Evolutionary conservation across 2,329 filamentous ascomycete genomes (phyloP).

Genomic region (Pseudocercospora crystallina): DNA sequence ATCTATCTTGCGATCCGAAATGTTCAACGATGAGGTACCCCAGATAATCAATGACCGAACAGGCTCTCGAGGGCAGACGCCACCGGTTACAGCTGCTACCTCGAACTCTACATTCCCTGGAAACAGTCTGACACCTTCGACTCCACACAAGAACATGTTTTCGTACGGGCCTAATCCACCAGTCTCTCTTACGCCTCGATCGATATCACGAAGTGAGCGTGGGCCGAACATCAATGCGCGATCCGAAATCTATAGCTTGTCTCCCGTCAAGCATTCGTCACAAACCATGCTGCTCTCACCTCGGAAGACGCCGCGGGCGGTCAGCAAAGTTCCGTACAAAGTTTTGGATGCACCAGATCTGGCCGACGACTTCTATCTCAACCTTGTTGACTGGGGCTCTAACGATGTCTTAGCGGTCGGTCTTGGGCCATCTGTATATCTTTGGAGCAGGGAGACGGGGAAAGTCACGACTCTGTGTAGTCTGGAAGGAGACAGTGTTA

Average conservation of each 20-base stretch:
- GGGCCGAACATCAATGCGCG: conserved; percentile 84
- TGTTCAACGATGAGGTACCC: conserved; percentile 88
- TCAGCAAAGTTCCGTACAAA: conserved; percentile 97
- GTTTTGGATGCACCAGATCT: conserved; percentile 94
- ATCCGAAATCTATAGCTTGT: conserved; percentile 93
- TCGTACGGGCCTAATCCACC: conserved; percentile 78
- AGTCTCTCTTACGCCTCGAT: conserved; percentile 73
- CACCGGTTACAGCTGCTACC: conserved; percentile 65
- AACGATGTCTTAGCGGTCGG: conserved; percentile 93
- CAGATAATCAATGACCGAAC: conserved; percentile 67
- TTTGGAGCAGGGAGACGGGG: conserved; percentile 94
- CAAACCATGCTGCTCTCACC: conserved; percentile 92
- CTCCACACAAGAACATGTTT: conserved; percentile 96
- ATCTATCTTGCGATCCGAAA: conserved; percentile 79
- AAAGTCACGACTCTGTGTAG: conserved; percentile 93
- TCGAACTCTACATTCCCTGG: conserved; percentile 67
- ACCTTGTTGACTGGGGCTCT: conserved; percentile 96
- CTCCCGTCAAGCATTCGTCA: conserved; percentile 87
- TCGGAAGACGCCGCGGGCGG: conserved; percentile 80
- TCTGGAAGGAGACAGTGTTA: conserved; percentile 87
- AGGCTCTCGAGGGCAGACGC: conserved; percentile 63
- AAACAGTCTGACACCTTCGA: conserved; percentile 79
- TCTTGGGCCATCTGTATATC: conserved; percentile 88
- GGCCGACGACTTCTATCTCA: conserved; percentile 96
- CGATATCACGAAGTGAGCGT: conserved; percentile 68